Conservation (phyloP, 352 stramenopile species). For the Phytophthora hybrid region DNA sequence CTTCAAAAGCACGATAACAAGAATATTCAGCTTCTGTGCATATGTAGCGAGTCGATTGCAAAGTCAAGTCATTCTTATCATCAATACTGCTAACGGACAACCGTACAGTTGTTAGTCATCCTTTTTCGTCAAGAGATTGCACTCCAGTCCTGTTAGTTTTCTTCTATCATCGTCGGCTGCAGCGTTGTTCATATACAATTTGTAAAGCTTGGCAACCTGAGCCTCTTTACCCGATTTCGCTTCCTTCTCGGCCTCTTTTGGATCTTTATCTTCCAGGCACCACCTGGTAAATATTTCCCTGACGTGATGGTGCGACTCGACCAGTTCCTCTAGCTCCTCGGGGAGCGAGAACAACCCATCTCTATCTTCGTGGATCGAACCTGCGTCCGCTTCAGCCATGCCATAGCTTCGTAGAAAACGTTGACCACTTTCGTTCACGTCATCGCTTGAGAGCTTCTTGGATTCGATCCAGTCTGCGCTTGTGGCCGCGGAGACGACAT, state of each 20-base stretch:
- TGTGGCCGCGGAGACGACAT: not conserved
- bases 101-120: not conserved
- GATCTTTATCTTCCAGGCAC: slow-evolving; percentile 10
- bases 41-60: not conserved
- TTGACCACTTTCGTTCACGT: not conserved
- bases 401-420: not conserved
- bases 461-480: not conserved
- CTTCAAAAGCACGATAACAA: not conserved
- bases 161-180: not conserved
- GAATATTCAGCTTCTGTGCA: not conserved
- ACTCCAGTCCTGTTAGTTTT: not conserved
- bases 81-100: not conserved
- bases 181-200: not conserved
- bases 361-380: slow-evolving; percentile 13
- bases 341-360: slow-evolving; percentile 4
- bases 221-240: slow-evolving; percentile 1
- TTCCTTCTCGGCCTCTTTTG: slow-evolving; percentile 1
- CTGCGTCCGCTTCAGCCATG: not conserved
- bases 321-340: slow-evolving; percentile 13
- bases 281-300: slow-evolving; percentile 20
- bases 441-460: not conserved
- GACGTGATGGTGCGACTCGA: slow-evolving; percentile 15
- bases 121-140: not conserved
- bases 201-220: slow-evolving; percentile 7
- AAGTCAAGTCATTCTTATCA: not conserved